A percentile compares a stretch with the other conserved stretches of the same genome.
phyloP scores from a whole-genome alignment of 192 early-diverging fungal genomes.

The Funneliformis mosseae region DNA sequence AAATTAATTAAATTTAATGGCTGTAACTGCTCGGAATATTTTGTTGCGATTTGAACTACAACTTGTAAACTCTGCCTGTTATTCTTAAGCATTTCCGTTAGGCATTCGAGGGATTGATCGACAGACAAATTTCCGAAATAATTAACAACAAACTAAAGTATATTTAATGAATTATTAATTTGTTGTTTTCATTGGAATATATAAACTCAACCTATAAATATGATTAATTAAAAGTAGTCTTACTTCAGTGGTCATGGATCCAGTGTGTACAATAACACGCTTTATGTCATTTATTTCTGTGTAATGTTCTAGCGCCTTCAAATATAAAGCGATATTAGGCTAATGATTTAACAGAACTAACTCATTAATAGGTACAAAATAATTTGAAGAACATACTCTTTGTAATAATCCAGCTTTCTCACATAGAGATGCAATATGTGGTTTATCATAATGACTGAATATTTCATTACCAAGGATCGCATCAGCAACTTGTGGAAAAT shows the following conservation, averaged over 20 bases:
- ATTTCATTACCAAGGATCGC: slow-evolving; percentile 96
- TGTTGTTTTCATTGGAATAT: no score
- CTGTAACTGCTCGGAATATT: slow-evolving; percentile 95
- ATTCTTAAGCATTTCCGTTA: slow-evolving; percentile 95
- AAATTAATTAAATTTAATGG: slow-evolving; percentile 85
- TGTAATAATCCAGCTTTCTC: slow-evolving; percentile 99
- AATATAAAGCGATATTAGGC: not conserved
- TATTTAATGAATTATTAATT: not conserved
- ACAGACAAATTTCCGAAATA: slow-evolving; percentile 97
- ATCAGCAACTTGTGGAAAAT: slow-evolving; percentile 98
- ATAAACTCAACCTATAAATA: no score
- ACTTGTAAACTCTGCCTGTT: slow-evolving; percentile 95
- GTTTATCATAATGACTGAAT: slow-evolving; percentile 94
- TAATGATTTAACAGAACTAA: not conserved
- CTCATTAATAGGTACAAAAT: not conserved
- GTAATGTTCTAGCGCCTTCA: slow-evolving; percentile 90
- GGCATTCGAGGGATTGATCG: slow-evolving; percentile 93
- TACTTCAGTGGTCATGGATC: slow-evolving; percentile 75
- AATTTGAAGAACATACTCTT: slow-evolving; percentile 63
- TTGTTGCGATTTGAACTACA: slow-evolving; percentile 92
- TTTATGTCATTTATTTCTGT: slow-evolving; percentile 97
- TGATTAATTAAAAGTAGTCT: not conserved
- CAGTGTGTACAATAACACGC: slow-evolving; percentile 89
- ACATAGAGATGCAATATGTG: slow-evolving; percentile 88
- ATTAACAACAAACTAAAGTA: slow-evolving; percentile 73